Percentiles rank a stretch among this genome's conserved stretches.
These are phyloP conservation scores for Populus hybrid DNA, from an alignment of 441 rosid genomes.

Conservation along the genomic window DNA sequence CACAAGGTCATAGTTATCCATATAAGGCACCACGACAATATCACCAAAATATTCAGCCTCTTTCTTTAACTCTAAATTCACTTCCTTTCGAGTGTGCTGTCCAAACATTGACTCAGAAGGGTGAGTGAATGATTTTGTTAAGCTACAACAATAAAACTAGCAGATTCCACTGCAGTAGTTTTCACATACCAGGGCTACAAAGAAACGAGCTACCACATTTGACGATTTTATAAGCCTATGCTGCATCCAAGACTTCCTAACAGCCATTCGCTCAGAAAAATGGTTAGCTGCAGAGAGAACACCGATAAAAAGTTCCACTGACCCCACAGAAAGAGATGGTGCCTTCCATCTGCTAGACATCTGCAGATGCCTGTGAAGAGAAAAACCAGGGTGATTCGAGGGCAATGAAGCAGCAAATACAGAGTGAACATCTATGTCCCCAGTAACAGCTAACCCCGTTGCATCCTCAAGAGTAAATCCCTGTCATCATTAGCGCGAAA, in stretches of 20 bases:
- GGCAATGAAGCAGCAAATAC: conserved; percentile 83
- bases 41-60: conserved; percentile 91
- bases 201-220: conserved; percentile 83
- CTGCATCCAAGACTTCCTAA: conserved; percentile 95
- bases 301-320: conserved; percentile 78
- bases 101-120: conserved; percentile 14
- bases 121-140: neutral
- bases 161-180: neutral
- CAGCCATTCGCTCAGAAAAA: conserved; percentile 97
- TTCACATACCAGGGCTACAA: conserved; percentile 70
- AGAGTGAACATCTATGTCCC: conserved; percentile 77
- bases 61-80: conserved; percentile 75
- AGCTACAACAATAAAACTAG: neutral
- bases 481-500: conserved; percentile 35
- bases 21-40: conserved; percentile 77
- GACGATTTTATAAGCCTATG: conserved; percentile 76
- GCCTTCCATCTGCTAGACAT: conserved; percentile 77
- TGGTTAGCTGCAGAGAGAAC: conserved; percentile 95
- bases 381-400: conserved; percentile 65
- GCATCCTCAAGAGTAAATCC: conserved; percentile 97
- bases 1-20: conserved; percentile 89
- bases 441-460: conserved; percentile 71
- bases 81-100: conserved; percentile 77
- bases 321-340: conserved; percentile 53
- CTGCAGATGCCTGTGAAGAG: conserved; percentile 75